Percentiles rank a stretch among this genome's conserved stretches.
phyloP scores from a whole-genome alignment of 257 asterid species.

The Hygrophila difformis region DNA sequence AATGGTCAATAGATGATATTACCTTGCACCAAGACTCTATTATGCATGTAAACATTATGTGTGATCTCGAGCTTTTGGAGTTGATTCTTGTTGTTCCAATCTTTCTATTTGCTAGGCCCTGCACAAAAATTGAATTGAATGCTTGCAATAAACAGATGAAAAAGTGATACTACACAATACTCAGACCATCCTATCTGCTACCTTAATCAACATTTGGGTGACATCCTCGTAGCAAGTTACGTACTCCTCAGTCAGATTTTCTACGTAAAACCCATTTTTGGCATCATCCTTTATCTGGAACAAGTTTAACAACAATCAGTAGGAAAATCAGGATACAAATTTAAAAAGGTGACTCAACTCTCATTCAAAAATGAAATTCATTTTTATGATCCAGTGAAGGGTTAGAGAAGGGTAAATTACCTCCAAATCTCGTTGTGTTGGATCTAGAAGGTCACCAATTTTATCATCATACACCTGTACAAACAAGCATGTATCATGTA shows the following conservation, averaged over 20 bases:
- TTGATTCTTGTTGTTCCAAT: constrained; percentile 80
- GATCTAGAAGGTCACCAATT: constrained; percentile 90
- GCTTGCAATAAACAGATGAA: not conserved
- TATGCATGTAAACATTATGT: constrained; percentile 72
- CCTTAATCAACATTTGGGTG: constrained; percentile 82
- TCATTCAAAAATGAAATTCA: not conserved
- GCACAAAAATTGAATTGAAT: constrained; percentile 14
- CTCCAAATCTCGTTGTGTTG: constrained; percentile 73
- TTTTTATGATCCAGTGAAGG: not conserved
- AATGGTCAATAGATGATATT: constrained; percentile 3
- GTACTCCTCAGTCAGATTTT: constrained; percentile 85
- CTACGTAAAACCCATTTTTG: constrained; percentile 79
- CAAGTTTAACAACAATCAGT: constrained; percentile 2
- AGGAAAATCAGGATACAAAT: no score
- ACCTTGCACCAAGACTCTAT: constrained; percentile 99
- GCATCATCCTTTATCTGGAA: constrained; percentile 76
- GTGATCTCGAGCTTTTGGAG: constrained; percentile 98
- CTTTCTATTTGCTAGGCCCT: constrained; percentile 92
- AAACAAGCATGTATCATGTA: constrained; percentile 1
- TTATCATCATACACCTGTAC: constrained; percentile 77
- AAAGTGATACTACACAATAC: not conserved
- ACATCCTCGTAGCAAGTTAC: constrained; percentile 77
- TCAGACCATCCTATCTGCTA: constrained; percentile 14
- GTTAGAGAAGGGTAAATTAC: constrained; percentile 27
- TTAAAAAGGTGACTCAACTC: not conserved